Percentiles rank a stretch among this genome's conserved stretches.
Evolutionary conservation across 768 basidiomycete genomes (phyloP).

Genomic region (Pleurotus citrinopileatus): DNA sequence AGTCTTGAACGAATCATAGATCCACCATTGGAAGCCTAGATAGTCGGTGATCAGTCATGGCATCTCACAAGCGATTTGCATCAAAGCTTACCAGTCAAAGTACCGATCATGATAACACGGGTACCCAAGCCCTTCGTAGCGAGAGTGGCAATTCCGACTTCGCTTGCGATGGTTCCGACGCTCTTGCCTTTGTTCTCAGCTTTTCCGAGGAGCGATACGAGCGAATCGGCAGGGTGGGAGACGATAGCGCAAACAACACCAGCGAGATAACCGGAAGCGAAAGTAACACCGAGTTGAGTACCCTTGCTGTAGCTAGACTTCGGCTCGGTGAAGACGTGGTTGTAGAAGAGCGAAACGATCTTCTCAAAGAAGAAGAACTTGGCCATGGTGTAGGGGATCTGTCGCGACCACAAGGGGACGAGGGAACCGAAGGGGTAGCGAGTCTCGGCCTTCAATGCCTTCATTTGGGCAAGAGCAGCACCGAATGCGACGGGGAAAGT

Average conservation of each 20-base stretch:
- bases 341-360: constrained; percentile 85
- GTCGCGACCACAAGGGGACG: constrained; percentile 86
- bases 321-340: constrained; percentile 77
- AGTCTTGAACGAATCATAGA: constrained; percentile 85
- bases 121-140: constrained; percentile 87
- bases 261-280: constrained; percentile 89
- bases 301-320: constrained; percentile 77
- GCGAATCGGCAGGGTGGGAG: constrained; percentile 93
- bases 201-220: constrained; percentile 95
- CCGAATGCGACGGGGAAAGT: constrained; percentile 78
- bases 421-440: constrained; percentile 85
- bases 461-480: constrained; percentile 72
- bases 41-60: constrained; percentile 21
- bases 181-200: constrained; percentile 79
- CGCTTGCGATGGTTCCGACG: constrained; percentile 64
- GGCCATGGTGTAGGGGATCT: constrained; percentile 98
- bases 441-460: constrained; percentile 60
- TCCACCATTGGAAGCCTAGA: constrained; percentile 91
- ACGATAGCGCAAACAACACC: constrained; percentile 96
- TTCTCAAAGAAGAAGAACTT: constrained; percentile 97
- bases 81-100: constrained; percentile 37
- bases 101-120: constrained; percentile 81
- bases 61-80: not conserved
- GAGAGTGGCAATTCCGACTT: constrained; percentile 62
- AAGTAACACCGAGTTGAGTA: constrained; percentile 87